A percentile compares a stretch with the other conserved stretches of the same genome.
These are phyloP conservation scores for Rhodamnia argentea DNA, from an alignment of 345 rosid genomes.

Conservation along the genomic window DNA sequence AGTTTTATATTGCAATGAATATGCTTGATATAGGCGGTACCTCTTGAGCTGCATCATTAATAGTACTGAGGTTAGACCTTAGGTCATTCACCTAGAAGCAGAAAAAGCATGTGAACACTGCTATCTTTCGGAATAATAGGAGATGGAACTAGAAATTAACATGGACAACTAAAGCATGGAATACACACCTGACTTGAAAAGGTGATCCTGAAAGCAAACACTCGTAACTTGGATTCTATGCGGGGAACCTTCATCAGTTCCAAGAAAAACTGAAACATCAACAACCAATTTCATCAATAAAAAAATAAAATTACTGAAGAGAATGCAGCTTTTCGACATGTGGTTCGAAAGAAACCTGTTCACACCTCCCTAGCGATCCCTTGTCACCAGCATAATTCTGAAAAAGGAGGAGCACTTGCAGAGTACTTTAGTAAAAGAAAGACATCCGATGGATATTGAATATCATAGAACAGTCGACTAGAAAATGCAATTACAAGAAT, in stretches of 20 bases:
- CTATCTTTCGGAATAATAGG: neutral
- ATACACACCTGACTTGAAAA: conserved; percentile 71
- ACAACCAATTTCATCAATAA: conserved; percentile 8
- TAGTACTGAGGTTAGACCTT: conserved; percentile 49
- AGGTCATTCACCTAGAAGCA: conserved; percentile 67
- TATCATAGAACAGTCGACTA: neutral
- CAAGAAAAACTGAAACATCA: conserved; percentile 68
- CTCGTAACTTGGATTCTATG: conserved; percentile 88
- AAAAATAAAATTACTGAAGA: neutral
- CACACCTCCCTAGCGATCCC: conserved; percentile 96
- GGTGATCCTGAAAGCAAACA: conserved; percentile 86
- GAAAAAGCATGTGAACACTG: neutral
- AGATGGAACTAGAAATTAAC: neutral
- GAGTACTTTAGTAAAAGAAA: neutral
- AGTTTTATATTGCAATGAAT: neutral
- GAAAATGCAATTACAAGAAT: neutral
- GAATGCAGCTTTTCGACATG: conserved; percentile 1
- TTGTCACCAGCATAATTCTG: conserved; percentile 86
- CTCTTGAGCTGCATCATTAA: conserved; percentile 72
- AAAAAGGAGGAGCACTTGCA: neutral
- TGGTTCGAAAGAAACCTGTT: conserved; percentile 51
- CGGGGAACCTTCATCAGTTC: conserved; percentile 97
- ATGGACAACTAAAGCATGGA: neutral
- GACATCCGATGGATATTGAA: neutral
- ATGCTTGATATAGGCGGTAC: conserved; percentile 21